phyloP scores from a whole-genome alignment of 2,329 filamentous ascomycete species.

The Trichoderma asperellum region DNA sequence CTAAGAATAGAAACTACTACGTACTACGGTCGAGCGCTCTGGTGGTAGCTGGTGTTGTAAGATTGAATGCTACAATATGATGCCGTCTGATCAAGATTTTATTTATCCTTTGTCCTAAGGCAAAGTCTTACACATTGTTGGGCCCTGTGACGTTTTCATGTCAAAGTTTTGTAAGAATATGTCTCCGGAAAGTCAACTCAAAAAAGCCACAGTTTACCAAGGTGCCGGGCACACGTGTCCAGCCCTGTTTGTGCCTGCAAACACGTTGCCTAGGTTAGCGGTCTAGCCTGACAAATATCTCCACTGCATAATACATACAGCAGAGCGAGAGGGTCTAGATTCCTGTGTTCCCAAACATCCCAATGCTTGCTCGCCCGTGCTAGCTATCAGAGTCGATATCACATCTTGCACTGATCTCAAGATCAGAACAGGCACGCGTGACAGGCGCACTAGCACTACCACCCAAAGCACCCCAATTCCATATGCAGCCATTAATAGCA shows the following conservation, averaged over 20 bases:
- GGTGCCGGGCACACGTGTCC: neutral
- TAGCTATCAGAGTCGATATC: neutral
- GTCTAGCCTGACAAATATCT: neutral
- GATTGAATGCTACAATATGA: neutral
- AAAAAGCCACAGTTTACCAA: neutral
- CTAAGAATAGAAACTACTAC: neutral
- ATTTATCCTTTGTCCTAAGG: neutral
- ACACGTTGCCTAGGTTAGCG: neutral
- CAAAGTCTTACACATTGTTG: neutral
- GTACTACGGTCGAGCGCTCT: neutral
- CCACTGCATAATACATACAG: neutral
- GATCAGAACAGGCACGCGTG: neutral
- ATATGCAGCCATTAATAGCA: constrained; percentile 23
- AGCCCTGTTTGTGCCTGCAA: neutral
- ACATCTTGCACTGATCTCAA: constrained; percentile 6
- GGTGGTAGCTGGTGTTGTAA: neutral
- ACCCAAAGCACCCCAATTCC: neutral
- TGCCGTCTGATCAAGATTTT: neutral
- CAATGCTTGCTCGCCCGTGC: neutral
- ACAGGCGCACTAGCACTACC: constrained; percentile 1
- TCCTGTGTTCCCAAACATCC: neutral
- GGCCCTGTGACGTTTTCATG: neutral
- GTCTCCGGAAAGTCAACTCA: neutral
- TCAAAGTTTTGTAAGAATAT: neutral
- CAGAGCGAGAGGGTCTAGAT: neutral